Evolutionary conservation across 2,329 filamentous ascomycete species (phyloP).

Genomic region (Remersonia thermophila): DNA sequence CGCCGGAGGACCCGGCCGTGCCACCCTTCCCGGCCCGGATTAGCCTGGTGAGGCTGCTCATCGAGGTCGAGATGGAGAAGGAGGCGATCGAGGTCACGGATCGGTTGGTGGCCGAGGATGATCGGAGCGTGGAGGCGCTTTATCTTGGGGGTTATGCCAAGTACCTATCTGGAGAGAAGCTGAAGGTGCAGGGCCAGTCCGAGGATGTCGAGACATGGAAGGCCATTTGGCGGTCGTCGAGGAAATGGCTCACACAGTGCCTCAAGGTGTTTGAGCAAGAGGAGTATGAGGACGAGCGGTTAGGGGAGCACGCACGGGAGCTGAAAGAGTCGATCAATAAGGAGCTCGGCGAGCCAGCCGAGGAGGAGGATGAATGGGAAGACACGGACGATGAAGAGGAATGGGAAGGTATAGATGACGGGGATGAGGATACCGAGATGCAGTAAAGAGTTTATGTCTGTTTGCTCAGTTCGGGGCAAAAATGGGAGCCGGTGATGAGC

Average conservation of each 20-base stretch:
- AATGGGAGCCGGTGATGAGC: not conserved
- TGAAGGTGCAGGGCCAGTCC: slow-evolving; percentile 30
- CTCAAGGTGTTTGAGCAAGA: slow-evolving; percentile 65
- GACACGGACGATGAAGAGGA: slow-evolving; percentile 35
- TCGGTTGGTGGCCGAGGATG: slow-evolving; percentile 74
- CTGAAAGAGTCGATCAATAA: slow-evolving; percentile 51
- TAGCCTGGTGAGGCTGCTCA: slow-evolving; percentile 69
- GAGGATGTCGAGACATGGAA: slow-evolving; percentile 38
- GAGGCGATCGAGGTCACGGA: slow-evolving; percentile 79
- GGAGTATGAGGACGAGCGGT: slow-evolving; percentile 73
- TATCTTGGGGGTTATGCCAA: slow-evolving; percentile 94
- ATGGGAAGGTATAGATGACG: slow-evolving; percentile 34
- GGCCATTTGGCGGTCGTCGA: slow-evolving; percentile 57
- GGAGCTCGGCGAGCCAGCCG: slow-evolving; percentile 49
- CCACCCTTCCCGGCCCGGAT: slow-evolving; percentile 82
- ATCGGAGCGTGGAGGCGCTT: slow-evolving; percentile 90
- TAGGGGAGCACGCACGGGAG: slow-evolving; percentile 64
- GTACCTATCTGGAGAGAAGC: slow-evolving; percentile 63
- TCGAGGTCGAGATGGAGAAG: slow-evolving; percentile 79
- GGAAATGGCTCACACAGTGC: slow-evolving; percentile 73
- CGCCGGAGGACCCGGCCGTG: slow-evolving; percentile 56
- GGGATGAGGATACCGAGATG: slow-evolving; percentile 19
- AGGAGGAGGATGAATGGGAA: slow-evolving; percentile 42
- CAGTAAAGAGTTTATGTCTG: slow-evolving; percentile 4
- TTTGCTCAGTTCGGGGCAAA: not conserved